Base-by-base conservation (phyloP, 257 asterid species). In the Orobanche coerulescens region DNA sequence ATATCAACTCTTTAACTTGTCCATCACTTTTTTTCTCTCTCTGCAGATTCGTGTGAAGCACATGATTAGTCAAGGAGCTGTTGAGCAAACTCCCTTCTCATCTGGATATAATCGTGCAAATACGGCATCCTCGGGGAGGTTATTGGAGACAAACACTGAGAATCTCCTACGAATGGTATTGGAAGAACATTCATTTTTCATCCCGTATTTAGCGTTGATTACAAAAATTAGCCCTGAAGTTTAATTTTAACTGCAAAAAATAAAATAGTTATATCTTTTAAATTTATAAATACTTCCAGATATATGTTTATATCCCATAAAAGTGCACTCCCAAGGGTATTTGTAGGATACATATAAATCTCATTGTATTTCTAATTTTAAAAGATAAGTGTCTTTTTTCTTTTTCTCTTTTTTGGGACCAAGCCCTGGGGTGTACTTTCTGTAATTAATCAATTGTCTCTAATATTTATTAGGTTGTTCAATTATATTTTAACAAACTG, bases 41-140 rank as follows among this genome's bases (percentile, higher is more conserved):
- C 60, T 73, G 69, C 75, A 93, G 98, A 93, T 93, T 65, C 88
- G 97, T 22, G 91, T 93, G 66, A 93, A 86, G 76, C 97, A 86
- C 78, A 92, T 89, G 97, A 84, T 93, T 67, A 88, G 90, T 79
- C 97, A 86, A 80, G 90, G 88, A 68, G 75, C 36, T 12, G 40
- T 62, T 20, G 98, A 92, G 70, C 95, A 88, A 74, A 71, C 77
- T 58, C 68, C 93, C 53, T 69, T 67, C 53, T 73, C 75, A 67
- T 78, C 87, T 55, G 91, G 95, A 64, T 75, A 71, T 70, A 76
- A 58, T 42, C 86, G 88, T 71, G 65, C 83, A 61, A 79, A 68
- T 72, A 61, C 58, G 57, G 72, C 79, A 58, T 15, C 84, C 65
- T 70, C 94, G 20, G 95, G 95, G 79, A 86, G 90, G 83, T 66